phyloP scores from a whole-genome alignment of 2,329 filamentous ascomycete species.

The Myriosclerotinia duriaeana region DNA sequence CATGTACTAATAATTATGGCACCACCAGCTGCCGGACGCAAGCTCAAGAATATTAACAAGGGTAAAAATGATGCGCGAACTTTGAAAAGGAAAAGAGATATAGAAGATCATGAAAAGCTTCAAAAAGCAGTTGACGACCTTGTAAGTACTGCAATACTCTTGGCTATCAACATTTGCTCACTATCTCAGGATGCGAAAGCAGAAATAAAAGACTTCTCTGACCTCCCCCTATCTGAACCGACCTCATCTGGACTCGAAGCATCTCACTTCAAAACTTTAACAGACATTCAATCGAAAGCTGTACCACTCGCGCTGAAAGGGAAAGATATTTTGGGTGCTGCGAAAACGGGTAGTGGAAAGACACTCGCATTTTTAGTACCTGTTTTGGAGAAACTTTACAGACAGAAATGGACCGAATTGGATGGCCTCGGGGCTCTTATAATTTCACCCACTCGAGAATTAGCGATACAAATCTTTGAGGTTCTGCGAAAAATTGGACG shows the following conservation, averaged over 20 bases:
- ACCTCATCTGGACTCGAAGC: slow-evolving; percentile 77
- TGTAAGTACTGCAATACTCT: slow-evolving; percentile 30
- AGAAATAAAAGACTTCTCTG: slow-evolving; percentile 64
- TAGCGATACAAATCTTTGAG: slow-evolving; percentile 96
- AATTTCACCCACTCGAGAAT: slow-evolving; percentile 88
- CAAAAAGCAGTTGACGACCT: slow-evolving; percentile 39
- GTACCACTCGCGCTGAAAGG: slow-evolving; percentile 85
- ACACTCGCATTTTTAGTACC: slow-evolving; percentile 91
- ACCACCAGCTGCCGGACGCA: slow-evolving; percentile 31
- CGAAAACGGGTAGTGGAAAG: slow-evolving; percentile 94
- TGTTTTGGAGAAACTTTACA: slow-evolving; percentile 88
- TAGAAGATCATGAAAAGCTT: slow-evolving; percentile 38
- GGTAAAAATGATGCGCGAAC: slow-evolving; percentile 32
- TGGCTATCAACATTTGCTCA: slow-evolving; percentile 24
- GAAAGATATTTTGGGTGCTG: slow-evolving; percentile 85
- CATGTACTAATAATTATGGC: slow-evolving; percentile 34
- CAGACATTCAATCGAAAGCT: slow-evolving; percentile 88
- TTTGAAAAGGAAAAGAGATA: slow-evolving; percentile 40
- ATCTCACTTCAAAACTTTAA: slow-evolving; percentile 86
- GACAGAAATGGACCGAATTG: slow-evolving; percentile 81
- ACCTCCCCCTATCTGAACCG: slow-evolving; percentile 81
- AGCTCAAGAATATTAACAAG: slow-evolving; percentile 29
- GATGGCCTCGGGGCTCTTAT: slow-evolving; percentile 92
- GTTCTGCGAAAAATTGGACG: slow-evolving; percentile 87
- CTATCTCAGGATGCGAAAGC: slow-evolving; percentile 37